phyloP scores from a whole-genome alignment of 2,329 filamentous ascomycete genomes.

The Tolypocladium cylindrosporum region DNA sequence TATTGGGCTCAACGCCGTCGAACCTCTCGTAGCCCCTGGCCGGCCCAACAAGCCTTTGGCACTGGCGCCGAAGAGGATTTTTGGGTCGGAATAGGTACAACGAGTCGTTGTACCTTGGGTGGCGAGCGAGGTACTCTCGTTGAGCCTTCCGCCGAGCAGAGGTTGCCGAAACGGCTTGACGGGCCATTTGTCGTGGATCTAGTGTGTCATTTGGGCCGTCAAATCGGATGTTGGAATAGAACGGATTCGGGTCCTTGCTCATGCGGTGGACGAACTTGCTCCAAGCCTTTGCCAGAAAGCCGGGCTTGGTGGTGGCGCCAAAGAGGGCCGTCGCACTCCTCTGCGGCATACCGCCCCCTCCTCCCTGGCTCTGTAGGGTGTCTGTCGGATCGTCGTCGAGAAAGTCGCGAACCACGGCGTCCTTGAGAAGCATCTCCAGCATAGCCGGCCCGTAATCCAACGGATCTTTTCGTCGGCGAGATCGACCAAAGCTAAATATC shows the following conservation, averaged over 20 bases:
- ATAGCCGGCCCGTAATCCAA: conserved; percentile 86
- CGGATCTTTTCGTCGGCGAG: conserved; percentile 61
- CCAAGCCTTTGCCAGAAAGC: conserved; percentile 52
- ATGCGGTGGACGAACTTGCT: conserved; percentile 45
- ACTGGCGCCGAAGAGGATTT: conserved; percentile 70
- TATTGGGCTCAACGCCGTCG: conserved; percentile 82
- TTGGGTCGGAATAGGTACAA: conserved; percentile 75
- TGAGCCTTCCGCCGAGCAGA: conserved; percentile 79
- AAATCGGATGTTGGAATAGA: conserved; percentile 69
- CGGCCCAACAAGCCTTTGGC: conserved; percentile 83
- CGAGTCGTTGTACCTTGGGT: conserved; percentile 88
- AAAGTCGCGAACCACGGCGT: conserved; percentile 90
- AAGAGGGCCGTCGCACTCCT: conserved; percentile 20
- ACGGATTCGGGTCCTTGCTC: conserved; percentile 77
- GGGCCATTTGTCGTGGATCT: conserved; percentile 80
- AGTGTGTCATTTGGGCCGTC: conserved; percentile 66
- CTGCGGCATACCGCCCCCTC: conserved; percentile 20
- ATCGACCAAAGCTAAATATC: conserved; percentile 54
- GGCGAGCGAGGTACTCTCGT: conserved; percentile 75
- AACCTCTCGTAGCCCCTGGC: conserved; percentile 79
- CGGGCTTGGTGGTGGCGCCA: conserved; percentile 40
- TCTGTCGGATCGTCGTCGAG: conserved; percentile 60
- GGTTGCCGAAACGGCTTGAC: conserved; percentile 76
- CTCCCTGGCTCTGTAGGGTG: conserved; percentile 16
- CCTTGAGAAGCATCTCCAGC: conserved; percentile 93